Evolutionary conservation across 2,329 filamentous ascomycete genomes (phyloP), one percentile per base, ranked within the genome.

Genomic region (Westerdykella sp.): DNA sequence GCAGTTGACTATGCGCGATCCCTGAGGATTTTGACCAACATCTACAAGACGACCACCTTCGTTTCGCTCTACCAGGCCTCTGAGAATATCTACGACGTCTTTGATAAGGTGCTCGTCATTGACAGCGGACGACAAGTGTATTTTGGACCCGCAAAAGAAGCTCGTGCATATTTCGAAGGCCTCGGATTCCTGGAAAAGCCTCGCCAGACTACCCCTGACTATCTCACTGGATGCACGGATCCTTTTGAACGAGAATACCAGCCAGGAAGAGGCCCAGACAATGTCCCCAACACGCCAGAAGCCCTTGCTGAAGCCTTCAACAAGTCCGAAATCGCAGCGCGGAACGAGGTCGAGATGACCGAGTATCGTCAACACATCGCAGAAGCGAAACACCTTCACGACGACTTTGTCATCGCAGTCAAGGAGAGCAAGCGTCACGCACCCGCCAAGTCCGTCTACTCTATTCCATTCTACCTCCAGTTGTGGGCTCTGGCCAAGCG

Each of bases 51-150:
- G 0, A 86, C 85, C 1, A 93, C 87, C 0, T 90, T 93, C 47
- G 87, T 94, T 1, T 88, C 87, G 0, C 72, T 95, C 0, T 95
- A 94, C 64, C 87, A 94, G 61, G 87, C 86, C 0, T 88, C 84
- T 0, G 85, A 93, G 66, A 88, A 84, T 55, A 87, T 91, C 48
- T 90, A 87, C 68, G 74, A 74, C 16, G 79, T 82, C 28, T 90
- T 91, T 48, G 87, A 94, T 71, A 93, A 91, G 65, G 86, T 93
- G 11, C 71, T 94, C 57, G 84, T 90, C 30, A 85, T 93, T 43
- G 84, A 90, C 48, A 77, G 79, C 34, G 87, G 87, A 2, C 78
- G 77, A 22, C 82, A 89, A 61, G 84, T 87, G 28, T 93, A 81
- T 68, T 89, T 86, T 46, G 87, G 87, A 1, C 82, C 83, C 0